Percentiles rank a stretch among this genome's conserved stretches.
phyloP scores from a whole-genome alignment of 2,329 filamentous ascomycete species.

The Nannizziopsis arthrosporioides region DNA sequence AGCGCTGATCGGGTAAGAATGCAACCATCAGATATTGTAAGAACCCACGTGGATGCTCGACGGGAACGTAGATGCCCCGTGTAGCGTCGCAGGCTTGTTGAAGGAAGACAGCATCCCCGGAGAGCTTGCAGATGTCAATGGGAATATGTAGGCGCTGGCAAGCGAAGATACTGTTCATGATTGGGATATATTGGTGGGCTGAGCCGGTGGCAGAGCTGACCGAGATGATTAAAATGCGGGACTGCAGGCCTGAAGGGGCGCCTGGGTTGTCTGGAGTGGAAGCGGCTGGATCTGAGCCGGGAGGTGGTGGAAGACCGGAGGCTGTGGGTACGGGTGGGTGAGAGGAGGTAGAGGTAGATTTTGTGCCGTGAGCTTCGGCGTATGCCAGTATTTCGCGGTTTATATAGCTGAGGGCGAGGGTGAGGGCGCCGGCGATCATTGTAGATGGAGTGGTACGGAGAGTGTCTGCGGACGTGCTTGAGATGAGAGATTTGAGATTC shows the following conservation, averaged over 20 bases:
- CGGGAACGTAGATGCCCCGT: constrained; percentile 55
- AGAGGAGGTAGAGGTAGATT: constrained; percentile 26
- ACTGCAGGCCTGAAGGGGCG: constrained; percentile 46
- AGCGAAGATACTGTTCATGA: constrained; percentile 97
- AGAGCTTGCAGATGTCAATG: constrained; percentile 81
- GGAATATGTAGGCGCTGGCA: constrained; percentile 78
- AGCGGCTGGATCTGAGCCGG: constrained; percentile 10
- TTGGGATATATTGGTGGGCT: constrained; percentile 83
- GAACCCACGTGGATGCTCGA: constrained; percentile 55
- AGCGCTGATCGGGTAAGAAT: constrained; percentile 62
- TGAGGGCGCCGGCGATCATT: constrained; percentile 81
- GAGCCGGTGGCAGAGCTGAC: constrained; percentile 83
- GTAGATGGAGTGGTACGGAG: constrained; percentile 54
- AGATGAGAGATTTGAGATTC: constrained; percentile 63
- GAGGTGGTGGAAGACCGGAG: constrained; percentile 14
- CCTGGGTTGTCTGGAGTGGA: constrained; percentile 32
- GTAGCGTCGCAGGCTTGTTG: constrained; percentile 78
- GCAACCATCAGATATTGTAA: constrained; percentile 92
- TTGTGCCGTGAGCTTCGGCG: constrained; percentile 44
- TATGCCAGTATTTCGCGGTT: constrained; percentile 65
- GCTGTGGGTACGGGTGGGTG: constrained; percentile 24
- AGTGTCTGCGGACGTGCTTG: constrained; percentile 47
- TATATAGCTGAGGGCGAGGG: constrained; percentile 78
- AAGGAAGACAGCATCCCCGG: constrained; percentile 77
- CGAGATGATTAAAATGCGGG: constrained; percentile 78